Evolutionary conservation across 108 stramenopile species (phyloP).

Genomic region (Cylindrotheca fusiformis): DNA sequence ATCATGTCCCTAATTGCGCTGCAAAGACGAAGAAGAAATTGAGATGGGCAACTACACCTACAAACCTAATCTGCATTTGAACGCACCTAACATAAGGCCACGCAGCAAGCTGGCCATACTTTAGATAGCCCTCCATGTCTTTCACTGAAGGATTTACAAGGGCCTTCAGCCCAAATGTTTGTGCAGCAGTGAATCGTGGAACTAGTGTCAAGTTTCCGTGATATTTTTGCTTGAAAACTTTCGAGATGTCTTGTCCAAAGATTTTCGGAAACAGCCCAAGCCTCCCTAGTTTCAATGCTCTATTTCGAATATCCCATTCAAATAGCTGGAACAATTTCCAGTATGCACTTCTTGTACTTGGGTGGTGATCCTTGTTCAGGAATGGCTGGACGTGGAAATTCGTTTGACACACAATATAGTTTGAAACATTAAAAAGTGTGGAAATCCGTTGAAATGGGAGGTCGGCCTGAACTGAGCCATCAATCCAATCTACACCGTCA

Average conservation of each 20-base stretch:
- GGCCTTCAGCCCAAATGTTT: conserved; percentile 81
- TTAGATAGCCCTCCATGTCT: conserved; percentile 87
- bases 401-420: conserved; percentile 88
- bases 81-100: conserved; percentile 79
- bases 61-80: background rate
- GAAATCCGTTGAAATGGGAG: conserved; percentile 90
- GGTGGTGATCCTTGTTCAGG: conserved; percentile 85
- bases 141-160: conserved; percentile 73
- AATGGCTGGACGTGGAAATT: conserved; percentile 93
- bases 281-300: conserved; percentile 73
- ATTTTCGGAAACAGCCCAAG: conserved; percentile 87
- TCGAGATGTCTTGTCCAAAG: conserved; percentile 90
- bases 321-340: conserved; percentile 80
- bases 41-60: background rate
- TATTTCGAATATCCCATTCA: conserved; percentile 84
- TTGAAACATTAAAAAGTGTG: conserved; percentile 88
- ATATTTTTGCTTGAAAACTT: conserved; percentile 93
- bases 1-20: conserved; percentile 81
- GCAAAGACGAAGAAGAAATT: background rate
- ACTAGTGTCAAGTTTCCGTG: conserved; percentile 87
- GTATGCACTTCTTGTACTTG: conserved; percentile 58
- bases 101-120: conserved; percentile 79
- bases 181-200: conserved; percentile 78
- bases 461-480: conserved; percentile 92
- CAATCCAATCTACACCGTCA: conserved; percentile 94